Evolutionary conservation across 768 basidiomycete genomes (phyloP).

Genomic region (Calocera cornea): DNA sequence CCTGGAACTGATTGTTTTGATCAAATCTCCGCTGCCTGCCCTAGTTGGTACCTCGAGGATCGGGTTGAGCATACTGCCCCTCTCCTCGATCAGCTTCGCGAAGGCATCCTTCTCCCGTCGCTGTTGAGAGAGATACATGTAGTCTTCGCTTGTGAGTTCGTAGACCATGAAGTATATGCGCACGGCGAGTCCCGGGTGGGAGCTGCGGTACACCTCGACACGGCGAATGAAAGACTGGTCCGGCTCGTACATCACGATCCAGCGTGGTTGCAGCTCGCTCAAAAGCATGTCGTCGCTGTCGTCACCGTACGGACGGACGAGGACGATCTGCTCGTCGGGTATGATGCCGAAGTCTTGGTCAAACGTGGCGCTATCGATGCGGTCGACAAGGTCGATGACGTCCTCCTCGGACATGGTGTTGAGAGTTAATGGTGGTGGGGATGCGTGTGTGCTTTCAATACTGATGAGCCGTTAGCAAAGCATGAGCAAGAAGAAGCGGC

Average conservation of each 20-base stretch:
- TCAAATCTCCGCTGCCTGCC: slow-evolving; percentile 36
- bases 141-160: slow-evolving; percentile 83
- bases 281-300: slow-evolving; percentile 85
- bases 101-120: slow-evolving; percentile 89
- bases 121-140: slow-evolving; percentile 81
- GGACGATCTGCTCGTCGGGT: slow-evolving; percentile 59
- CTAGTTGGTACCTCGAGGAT: background rate
- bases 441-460: background rate
- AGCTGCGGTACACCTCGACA: slow-evolving; percentile 80
- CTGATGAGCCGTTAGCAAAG: background rate
- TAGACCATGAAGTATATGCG: slow-evolving; percentile 96
- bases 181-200: slow-evolving; percentile 67
- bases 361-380: slow-evolving; percentile 30
- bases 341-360: slow-evolving; percentile 71
- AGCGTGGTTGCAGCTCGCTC: slow-evolving; percentile 75
- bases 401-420: background rate
- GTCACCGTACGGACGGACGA: slow-evolving; percentile 79
- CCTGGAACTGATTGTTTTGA: slow-evolving; percentile 72
- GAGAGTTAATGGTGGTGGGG: background rate
- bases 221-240: slow-evolving; percentile 84
- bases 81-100: slow-evolving; percentile 80
- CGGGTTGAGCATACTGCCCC: slow-evolving; percentile 46
- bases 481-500: background rate
- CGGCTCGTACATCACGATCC: slow-evolving; percentile 92
- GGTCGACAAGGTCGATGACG: background rate